These are phyloP conservation scores for Aegle marmelos DNA, from an alignment of 345 rosid genomes.

Conservation along the genomic window DNA sequence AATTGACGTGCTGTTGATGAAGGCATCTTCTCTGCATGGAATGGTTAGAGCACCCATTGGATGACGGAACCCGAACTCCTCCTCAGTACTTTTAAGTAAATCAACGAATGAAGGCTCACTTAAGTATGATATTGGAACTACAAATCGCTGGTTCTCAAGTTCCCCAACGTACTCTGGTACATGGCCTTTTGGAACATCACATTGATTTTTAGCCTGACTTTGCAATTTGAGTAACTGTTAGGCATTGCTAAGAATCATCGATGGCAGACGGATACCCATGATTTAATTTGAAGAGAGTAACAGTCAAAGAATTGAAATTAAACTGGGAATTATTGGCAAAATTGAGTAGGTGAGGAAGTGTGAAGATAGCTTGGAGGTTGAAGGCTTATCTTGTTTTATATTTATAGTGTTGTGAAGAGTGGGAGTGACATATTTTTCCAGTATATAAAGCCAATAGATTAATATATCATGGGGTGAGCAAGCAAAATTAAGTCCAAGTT, in stretches of 20 bases:
- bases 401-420: background rate
- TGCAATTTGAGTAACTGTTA: constrained; percentile 29
- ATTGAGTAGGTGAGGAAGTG: background rate
- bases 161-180: constrained; percentile 54
- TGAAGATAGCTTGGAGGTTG: background rate
- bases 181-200: constrained; percentile 44
- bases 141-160: constrained; percentile 44
- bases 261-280: background rate
- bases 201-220: constrained; percentile 1
- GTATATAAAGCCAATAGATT: background rate
- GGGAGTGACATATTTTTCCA: background rate
- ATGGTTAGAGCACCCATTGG: constrained; percentile 78
- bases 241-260: background rate
- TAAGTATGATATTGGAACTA: constrained; percentile 60
- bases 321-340: background rate
- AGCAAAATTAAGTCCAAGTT: background rate
- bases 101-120: constrained; percentile 64
- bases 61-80: constrained; percentile 71
- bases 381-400: background rate
- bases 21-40: constrained; percentile 68
- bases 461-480: background rate
- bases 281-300: background rate
- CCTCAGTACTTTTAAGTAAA: constrained; percentile 46
- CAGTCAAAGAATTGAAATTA: background rate
- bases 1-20: constrained; percentile 17